Evolutionary conservation across 129 eudicot genomes (phyloP), one percentile per base, ranked within the genome.

Genomic region (Flaveria brownii): DNA sequence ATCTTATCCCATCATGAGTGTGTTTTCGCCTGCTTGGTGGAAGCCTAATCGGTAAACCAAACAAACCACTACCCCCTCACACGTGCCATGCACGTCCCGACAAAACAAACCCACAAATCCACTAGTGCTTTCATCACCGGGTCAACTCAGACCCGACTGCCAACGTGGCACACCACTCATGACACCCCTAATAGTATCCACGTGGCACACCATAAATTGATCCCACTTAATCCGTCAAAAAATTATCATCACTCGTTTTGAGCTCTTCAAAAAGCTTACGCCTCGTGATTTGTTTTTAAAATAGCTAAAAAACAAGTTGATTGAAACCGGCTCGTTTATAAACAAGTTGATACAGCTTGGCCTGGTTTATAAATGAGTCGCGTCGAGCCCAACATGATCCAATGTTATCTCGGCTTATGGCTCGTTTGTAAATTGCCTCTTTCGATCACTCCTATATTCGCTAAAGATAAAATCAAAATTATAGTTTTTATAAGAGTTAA

Each of bases 151-250:
- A 60, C 25, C 75, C 69, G 47, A 59, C 10, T 74, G 52, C 77
- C 87, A 64, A 67, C 82, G 80, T 84, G 85, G 77, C 78, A 23
- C 8, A 28, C 73, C 26, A 61, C 83, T 72, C 64, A 15, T 41
- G 41, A 36, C 41, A 72, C 64, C 73, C 71, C 56, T 20, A 43
- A 25, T 41, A 76, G 9, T 47, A 45, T 80, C 87, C 87, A 86
- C 93, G 96, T 90, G 90, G 80, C 90, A 88, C 70, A 81, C 87
- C 77, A 42, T 67, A 18, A 23, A 76, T 84, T 84, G 82, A 71
- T 75, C 81, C 87, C 64, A 49, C 80, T 82, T 88, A 76, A 91
- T 85, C 89, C 85, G 1, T 8, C 2, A 15, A 64, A 66, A 79
- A 33, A 62, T 57, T 39, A 46, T 73, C 59, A 74, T 30, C 55